phyloP scores from a whole-genome alignment of 1,284 basidiomycete species.

The Boletus mariae region DNA sequence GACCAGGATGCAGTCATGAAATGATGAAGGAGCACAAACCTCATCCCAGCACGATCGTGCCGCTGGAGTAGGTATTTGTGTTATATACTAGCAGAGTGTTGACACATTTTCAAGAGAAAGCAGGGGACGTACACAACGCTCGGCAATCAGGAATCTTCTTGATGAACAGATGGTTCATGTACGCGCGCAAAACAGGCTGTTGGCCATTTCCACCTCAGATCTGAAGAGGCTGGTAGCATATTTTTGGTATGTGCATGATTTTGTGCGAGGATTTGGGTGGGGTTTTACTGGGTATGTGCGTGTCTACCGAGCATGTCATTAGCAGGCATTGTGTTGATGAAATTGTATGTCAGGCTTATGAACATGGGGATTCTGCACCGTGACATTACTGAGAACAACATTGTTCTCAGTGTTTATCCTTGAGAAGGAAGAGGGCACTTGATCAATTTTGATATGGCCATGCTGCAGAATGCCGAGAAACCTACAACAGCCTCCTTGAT shows the following conservation, averaged over 20 bases:
- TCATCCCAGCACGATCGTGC: background rate
- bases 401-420: constrained; percentile 11
- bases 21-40: background rate
- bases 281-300: constrained; percentile 8
- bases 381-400: constrained; percentile 19
- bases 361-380: constrained; percentile 8
- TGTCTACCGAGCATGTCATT: constrained; percentile 1
- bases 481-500: too few species aligned
- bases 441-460: constrained; percentile 15
- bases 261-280: background rate
- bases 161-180: background rate
- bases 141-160: background rate
- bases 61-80: background rate
- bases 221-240: background rate
- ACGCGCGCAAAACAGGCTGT: background rate
- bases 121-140: too few species aligned
- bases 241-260: background rate
- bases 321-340: too few species aligned
- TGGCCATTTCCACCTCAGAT: background rate
- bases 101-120: too few species aligned
- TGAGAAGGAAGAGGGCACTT: constrained; percentile 11
- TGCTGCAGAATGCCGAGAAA: background rate
- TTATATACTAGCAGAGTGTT: too few species aligned
- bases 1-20: background rate
- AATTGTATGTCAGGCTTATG: background rate